Conservation (phyloP, 768 basidiomycete genomes). For the Mycena vulgaris region DNA sequence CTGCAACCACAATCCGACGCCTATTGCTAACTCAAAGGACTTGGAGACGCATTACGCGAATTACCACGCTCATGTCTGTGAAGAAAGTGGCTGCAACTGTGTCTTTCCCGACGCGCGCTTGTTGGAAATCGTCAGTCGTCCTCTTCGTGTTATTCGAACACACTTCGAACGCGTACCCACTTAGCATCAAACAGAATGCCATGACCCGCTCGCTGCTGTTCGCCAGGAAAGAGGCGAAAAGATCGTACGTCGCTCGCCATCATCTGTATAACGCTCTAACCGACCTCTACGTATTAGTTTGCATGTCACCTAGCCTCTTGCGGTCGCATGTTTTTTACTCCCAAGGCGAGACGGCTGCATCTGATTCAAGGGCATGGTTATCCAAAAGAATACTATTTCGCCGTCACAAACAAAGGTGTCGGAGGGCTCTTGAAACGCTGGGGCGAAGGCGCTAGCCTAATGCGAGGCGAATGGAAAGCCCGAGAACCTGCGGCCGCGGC, state of each 20-base stretch:
- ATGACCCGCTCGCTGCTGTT: conserved; percentile 87
- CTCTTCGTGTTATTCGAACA: conserved; percentile 3
- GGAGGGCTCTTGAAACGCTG: conserved; percentile 84
- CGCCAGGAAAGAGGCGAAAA: conserved; percentile 87
- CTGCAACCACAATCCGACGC: conserved; percentile 77
- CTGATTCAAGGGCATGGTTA: conserved; percentile 87
- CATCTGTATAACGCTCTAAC: conserved; percentile 20
- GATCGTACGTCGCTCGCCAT: conserved; percentile 69
- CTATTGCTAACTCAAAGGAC: conserved; percentile 75
- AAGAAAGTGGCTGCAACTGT: conserved; percentile 75
- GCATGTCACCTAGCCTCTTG: conserved; percentile 81
- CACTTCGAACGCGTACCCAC: conserved; percentile 15
- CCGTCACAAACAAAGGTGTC: conserved; percentile 92
- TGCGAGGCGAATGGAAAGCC: conserved; percentile 80
- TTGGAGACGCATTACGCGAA: conserved; percentile 88
- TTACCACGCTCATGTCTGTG: conserved; percentile 89
- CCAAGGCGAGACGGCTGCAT: conserved; percentile 85
- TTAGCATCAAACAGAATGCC: conserved; percentile 89
- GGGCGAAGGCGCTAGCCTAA: conserved; percentile 88
- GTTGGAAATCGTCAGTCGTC: conserved; percentile 80
- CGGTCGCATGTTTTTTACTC: conserved; percentile 74
- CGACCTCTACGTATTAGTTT: conserved; percentile 62
- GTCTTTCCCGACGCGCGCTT: conserved; percentile 90
- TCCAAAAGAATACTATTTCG: conserved; percentile 93
- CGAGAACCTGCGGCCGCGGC: conserved; percentile 16